phyloP scores from a whole-genome alignment of 2,329 filamentous ascomycete species.

The Ascochyta viciae-villosae region DNA sequence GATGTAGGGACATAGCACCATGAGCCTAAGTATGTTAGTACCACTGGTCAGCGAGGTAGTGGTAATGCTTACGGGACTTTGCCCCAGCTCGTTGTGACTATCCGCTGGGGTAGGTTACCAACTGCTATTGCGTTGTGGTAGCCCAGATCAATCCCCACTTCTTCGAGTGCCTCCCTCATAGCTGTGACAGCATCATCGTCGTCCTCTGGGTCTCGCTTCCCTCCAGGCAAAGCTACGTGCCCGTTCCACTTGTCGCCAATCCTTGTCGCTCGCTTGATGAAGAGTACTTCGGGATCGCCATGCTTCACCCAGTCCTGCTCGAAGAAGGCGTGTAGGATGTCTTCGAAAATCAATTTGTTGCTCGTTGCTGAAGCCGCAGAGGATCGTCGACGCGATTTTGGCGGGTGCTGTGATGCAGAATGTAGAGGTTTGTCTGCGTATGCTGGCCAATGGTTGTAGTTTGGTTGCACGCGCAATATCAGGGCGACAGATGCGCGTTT shows the following conservation, averaged over 20 bases:
- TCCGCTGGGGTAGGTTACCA: slow-evolving; percentile 70
- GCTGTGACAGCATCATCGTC: slow-evolving; percentile 68
- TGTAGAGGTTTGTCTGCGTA: slow-evolving; percentile 28
- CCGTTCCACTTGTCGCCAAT: slow-evolving; percentile 73
- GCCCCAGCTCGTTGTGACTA: slow-evolving; percentile 72
- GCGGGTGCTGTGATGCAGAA: slow-evolving; percentile 21
- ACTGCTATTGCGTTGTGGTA: slow-evolving; percentile 55
- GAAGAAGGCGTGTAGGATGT: slow-evolving; percentile 66
- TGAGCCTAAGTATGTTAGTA: slow-evolving; percentile 52
- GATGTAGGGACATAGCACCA: slow-evolving; percentile 74
- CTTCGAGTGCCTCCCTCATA: slow-evolving; percentile 69
- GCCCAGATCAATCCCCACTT: slow-evolving; percentile 69
- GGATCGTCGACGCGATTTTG: slow-evolving; percentile 34
- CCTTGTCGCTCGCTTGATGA: slow-evolving; percentile 72
- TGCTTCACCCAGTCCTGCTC: slow-evolving; percentile 69
- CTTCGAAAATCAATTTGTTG: slow-evolving; percentile 42
- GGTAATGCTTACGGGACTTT: slow-evolving; percentile 63
- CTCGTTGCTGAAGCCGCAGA: slow-evolving; percentile 32
- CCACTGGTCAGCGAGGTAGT: too few species aligned
- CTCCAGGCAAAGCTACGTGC: slow-evolving; percentile 73
- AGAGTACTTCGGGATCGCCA: slow-evolving; percentile 72
- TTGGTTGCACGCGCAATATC: slow-evolving; percentile 68
- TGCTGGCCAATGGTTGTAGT: slow-evolving; percentile 61
- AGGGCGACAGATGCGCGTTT: slow-evolving; percentile 72
- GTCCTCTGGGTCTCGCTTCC: slow-evolving; percentile 71